These are phyloP conservation scores for Nigrograna mackinnonii DNA, from an alignment of 2,329 filamentous ascomycete genomes.

Conservation along the genomic window DNA sequence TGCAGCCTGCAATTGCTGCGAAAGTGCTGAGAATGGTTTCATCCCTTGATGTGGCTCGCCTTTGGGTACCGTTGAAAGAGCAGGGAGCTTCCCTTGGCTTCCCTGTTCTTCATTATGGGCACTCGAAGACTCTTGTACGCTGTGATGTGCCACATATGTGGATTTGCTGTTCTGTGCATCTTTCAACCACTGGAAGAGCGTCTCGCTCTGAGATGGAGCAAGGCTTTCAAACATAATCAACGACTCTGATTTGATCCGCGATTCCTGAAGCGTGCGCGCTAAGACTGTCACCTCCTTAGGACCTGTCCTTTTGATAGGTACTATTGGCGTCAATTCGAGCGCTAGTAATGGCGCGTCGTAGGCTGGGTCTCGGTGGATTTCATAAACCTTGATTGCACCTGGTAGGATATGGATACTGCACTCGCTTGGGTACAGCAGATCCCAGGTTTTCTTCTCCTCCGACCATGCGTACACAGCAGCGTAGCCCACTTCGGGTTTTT, in stretches of 20 bases:
- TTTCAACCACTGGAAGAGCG: conserved; percentile 8
- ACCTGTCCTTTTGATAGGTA: conserved; percentile 2
- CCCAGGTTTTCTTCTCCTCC: conserved; percentile 10
- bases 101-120: background rate
- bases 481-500: conserved; percentile 14
- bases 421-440: conserved; percentile 13
- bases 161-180: conserved; percentile 2
- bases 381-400: conserved; percentile 17
- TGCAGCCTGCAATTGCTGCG: no score
- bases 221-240: conserved; percentile 9
- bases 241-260: background rate
- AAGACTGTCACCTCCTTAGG: conserved; percentile 5
- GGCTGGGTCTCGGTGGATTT: conserved; percentile 13
- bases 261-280: conserved; percentile 3
- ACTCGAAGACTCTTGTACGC: background rate
- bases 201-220: conserved; percentile 6
- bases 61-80: background rate
- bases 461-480: conserved; percentile 21
- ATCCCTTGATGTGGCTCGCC: no score
- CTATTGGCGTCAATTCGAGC: conserved; percentile 8
- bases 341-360: conserved; percentile 14
- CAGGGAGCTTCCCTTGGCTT: background rate
- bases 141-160: background rate
- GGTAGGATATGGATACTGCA: conserved; percentile 17
- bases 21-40: no score